Conservation (phyloP, 202 grass and related monocot genomes). For the Saccharum hybrid region DNA sequence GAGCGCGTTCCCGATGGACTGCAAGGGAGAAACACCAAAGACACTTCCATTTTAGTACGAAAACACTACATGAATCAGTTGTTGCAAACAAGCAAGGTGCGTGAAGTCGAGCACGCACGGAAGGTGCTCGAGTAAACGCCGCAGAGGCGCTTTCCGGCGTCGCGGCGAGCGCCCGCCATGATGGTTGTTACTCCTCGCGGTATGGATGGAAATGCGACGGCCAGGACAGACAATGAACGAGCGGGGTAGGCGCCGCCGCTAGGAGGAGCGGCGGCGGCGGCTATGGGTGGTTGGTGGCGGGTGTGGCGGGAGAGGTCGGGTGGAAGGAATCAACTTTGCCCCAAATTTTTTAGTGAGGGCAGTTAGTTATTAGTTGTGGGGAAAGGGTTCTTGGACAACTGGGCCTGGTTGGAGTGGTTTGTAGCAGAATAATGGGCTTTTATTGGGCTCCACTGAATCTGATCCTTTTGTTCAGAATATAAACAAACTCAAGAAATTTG, state of each 20-base stretch:
- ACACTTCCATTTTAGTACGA: not conserved
- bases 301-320: not conserved
- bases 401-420: not conserved
- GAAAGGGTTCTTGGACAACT: not conserved
- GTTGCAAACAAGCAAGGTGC: not conserved
- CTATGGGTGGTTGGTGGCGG: not conserved
- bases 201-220: not conserved
- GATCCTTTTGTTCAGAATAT: not conserved
- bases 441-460: not conserved
- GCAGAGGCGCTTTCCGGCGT: not conserved
- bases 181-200: not conserved
- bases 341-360: no score
- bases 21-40: not conserved
- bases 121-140: constrained; percentile 36
- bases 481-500: not conserved
- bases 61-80: not conserved
- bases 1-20: constrained; percentile 71
- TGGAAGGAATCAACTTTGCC: not conserved
- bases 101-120: not conserved
- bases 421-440: not conserved
- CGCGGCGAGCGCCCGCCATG: not conserved
- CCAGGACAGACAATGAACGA: not conserved
- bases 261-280: no score
- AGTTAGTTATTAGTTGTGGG: not conserved
- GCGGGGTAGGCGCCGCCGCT: not conserved